Conservation (phyloP, 345 rosid species). For the Eucalyptus victrix region DNA sequence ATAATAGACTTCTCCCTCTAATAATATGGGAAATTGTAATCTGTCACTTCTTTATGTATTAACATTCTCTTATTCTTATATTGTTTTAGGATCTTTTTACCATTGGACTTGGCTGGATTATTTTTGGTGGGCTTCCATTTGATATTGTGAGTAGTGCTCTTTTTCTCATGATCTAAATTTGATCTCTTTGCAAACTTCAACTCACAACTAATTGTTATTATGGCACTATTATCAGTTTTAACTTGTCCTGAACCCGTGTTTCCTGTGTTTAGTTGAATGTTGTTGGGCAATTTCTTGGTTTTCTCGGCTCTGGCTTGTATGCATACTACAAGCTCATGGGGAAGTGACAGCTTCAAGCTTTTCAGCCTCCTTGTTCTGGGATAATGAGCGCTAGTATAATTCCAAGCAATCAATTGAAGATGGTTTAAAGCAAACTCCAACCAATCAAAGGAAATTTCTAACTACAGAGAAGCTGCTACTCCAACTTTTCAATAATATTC, state of each 20-base stretch:
- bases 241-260: neutral
- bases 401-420: neutral
- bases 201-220: neutral
- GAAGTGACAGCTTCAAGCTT: conserved; percentile 14
- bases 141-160: conserved; percentile 46
- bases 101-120: conserved; percentile 79
- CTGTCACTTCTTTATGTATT: neutral
- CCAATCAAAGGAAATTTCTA: neutral
- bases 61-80: neutral
- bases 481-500: neutral
- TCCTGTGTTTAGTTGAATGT: conserved; percentile 65
- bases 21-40: neutral
- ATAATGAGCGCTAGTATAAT: neutral
- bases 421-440: neutral
- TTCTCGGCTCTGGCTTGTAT: conserved; percentile 82
- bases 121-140: conserved; percentile 97
- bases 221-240: neutral
- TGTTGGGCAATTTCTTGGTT: conserved; percentile 79
- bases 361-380: neutral
- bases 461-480: neutral
- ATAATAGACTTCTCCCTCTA: neutral
- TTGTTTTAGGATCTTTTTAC: conserved; percentile 79
- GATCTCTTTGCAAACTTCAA: neutral
- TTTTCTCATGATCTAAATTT: neutral
- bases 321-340: conserved; percentile 81